phyloP scores from a whole-genome alignment of 768 basidiomycete genomes.

The Calvatia gigantea region DNA sequence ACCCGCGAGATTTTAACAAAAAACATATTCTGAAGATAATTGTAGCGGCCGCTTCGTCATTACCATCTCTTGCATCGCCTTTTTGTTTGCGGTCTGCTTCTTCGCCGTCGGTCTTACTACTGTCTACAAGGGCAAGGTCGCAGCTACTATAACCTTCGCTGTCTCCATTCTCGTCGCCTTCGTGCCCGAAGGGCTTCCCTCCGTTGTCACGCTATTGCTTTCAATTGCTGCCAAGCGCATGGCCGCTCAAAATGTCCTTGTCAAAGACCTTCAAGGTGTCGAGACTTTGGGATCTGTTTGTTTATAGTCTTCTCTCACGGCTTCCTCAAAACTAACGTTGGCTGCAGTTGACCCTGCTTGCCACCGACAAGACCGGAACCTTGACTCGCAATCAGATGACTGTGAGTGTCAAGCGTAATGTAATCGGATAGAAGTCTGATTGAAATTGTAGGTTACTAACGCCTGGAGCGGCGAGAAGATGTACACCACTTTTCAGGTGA shows the following conservation, averaged over 20 bases:
- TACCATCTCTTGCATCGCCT: constrained; percentile 58
- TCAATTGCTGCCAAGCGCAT: constrained; percentile 71
- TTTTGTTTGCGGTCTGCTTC: constrained; percentile 60
- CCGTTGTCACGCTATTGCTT: constrained; percentile 61
- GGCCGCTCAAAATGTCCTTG: constrained; percentile 69
- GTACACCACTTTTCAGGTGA: constrained; percentile 61
- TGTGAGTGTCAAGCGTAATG: constrained; percentile 21
- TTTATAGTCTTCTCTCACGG: neutral
- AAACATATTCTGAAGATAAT: neutral
- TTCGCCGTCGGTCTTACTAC: constrained; percentile 65
- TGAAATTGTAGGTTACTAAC: constrained; percentile 46
- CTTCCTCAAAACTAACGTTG: neutral
- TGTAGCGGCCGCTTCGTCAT: constrained; percentile 56
- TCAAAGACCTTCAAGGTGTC: constrained; percentile 71
- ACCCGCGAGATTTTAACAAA: neutral
- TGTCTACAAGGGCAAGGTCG: constrained; percentile 58
- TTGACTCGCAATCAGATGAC: constrained; percentile 74
- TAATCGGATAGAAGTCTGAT: neutral
- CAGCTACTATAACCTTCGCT: constrained; percentile 59
- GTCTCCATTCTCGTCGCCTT: constrained; percentile 61
- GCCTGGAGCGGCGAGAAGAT: constrained; percentile 62
- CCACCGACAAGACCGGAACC: constrained; percentile 73
- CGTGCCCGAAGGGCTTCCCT: constrained; percentile 62
- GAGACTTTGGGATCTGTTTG: constrained; percentile 55
- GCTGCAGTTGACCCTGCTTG: constrained; percentile 55